Evolutionary conservation across 345 rosid genomes (phyloP), one percentile per base, ranked within the genome.

Genomic region (Gossypium herbaceum): DNA sequence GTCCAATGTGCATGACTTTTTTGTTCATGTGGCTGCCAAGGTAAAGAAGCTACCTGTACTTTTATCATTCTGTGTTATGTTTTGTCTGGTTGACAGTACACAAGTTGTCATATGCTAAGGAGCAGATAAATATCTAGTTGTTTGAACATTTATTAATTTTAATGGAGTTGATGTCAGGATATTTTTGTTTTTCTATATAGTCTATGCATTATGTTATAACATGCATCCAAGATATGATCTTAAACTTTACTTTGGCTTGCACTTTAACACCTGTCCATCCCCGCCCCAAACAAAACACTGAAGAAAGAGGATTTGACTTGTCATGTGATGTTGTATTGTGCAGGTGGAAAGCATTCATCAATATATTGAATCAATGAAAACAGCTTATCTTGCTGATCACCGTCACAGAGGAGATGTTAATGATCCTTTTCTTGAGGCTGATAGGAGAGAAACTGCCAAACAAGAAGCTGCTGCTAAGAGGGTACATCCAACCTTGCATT

Each of bases 21-120:
- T 93, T 85, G 91, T 95, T 76, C 97, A 93, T 80, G 94, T 90
- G 67, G 98, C 99, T 84, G 93, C 97, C 24, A 95, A 95, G 99
- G 98, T 95, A 85, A 80, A 77, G 48, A 72, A 66, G 45, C 52
- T 58, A 48, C 2, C 9, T 24, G 12, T 50, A 25, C 24, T 50
- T 24, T 29, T 58, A 22, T 56, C 60, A 56, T 59, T 59, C 64
- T 59, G 25, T 25, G 64, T 29, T 19, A 51, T 69, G 24, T 69
- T 41, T 66, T 20, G 39, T 67, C 52, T 11, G n/a, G 20, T 43
- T 43, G 27, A 4, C 29, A 20, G 52, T 65, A 4, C 9, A 41
- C 7, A 43, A 4, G 34, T 61, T 19, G 70, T 10, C 7, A 2
- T 12, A 44, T 59, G n/a, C 41, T 55, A 55, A 7, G 41, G 56